These are phyloP conservation scores for Chrysoporthe cubensis DNA, from an alignment of 2,329 filamentous ascomycete genomes.

Conservation along the genomic window DNA sequence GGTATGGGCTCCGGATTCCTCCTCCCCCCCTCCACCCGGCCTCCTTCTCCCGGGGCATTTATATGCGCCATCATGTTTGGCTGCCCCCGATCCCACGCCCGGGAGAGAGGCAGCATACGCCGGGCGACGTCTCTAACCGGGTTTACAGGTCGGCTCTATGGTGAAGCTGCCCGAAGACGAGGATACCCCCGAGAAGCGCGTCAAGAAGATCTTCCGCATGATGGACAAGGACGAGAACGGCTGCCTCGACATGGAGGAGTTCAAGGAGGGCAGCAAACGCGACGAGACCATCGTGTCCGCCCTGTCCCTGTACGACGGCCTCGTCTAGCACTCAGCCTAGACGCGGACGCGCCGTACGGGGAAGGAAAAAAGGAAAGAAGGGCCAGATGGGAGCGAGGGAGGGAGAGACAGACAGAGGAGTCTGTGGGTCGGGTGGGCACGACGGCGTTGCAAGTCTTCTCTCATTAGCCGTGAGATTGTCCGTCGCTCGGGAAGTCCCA, in stretches of 20 bases:
- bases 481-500: neutral
- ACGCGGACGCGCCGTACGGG: neutral
- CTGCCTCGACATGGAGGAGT: slow-evolving; percentile 94
- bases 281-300: slow-evolving; percentile 99
- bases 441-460: slow-evolving; percentile 14
- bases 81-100: neutral
- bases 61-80: neutral
- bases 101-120: neutral
- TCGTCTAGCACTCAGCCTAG: slow-evolving; percentile 63
- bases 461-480: slow-evolving; percentile 3
- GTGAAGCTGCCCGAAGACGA: slow-evolving; percentile 98
- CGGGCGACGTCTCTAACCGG: neutral
- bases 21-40: neutral
- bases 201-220: slow-evolving; percentile 98
- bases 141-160: slow-evolving; percentile 87
- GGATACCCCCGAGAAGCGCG: slow-evolving; percentile 97
- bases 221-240: slow-evolving; percentile 99
- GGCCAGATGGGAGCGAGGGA: neutral
- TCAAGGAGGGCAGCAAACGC: slow-evolving; percentile 98
- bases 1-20: slow-evolving; percentile 58
- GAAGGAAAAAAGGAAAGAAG: neutral
- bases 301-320: slow-evolving; percentile 90
- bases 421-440: neutral
- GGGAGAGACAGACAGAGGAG: neutral
- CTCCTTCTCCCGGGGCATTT: neutral